Evolutionary conservation across 164 flowering plant genomes (phyloP).

Genomic region (Echeveria elegans): DNA sequence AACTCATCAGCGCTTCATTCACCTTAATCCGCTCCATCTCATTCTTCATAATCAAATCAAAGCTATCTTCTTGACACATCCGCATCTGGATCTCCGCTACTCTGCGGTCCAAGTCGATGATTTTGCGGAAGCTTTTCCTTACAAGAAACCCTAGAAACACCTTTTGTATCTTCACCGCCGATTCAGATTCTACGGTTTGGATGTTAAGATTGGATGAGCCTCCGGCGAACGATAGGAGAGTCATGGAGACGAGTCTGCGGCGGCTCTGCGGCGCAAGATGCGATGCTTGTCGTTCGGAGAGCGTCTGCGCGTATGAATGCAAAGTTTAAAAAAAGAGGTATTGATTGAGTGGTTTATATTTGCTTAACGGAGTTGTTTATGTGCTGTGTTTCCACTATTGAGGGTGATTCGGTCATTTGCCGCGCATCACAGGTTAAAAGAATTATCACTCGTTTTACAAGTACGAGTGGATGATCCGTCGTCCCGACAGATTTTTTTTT

Average conservation of each 20-base stretch:
- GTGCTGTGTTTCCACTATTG: background rate
- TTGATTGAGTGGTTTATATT: background rate
- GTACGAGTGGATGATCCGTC: no score
- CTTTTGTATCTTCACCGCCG: conserved; percentile 58
- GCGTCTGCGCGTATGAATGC: background rate
- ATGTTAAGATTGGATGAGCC: background rate
- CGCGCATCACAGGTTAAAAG: background rate
- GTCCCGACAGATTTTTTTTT: no score
- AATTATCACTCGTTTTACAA: no score
- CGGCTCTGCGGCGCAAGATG: background rate
- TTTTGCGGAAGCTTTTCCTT: conserved; percentile 44
- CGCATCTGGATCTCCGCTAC: conserved; percentile 40
- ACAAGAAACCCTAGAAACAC: conserved; percentile 52
- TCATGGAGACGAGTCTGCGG: background rate
- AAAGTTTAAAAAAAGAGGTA: background rate
- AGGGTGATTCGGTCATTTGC: background rate
- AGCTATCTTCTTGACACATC: conserved; percentile 21
- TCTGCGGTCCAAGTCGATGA: conserved; percentile 25
- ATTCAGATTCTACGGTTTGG: conserved; percentile 13
- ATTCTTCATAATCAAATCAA: conserved; percentile 32
- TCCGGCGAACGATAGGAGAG: background rate
- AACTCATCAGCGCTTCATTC: conserved; percentile 52
- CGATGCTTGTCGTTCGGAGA: background rate
- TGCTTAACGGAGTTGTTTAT: background rate
- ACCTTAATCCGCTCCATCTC: conserved; percentile 45